These are phyloP conservation scores for Penicillium sclerotigenum DNA, from an alignment of 2,329 filamentous ascomycete genomes.

Conservation along the genomic window DNA sequence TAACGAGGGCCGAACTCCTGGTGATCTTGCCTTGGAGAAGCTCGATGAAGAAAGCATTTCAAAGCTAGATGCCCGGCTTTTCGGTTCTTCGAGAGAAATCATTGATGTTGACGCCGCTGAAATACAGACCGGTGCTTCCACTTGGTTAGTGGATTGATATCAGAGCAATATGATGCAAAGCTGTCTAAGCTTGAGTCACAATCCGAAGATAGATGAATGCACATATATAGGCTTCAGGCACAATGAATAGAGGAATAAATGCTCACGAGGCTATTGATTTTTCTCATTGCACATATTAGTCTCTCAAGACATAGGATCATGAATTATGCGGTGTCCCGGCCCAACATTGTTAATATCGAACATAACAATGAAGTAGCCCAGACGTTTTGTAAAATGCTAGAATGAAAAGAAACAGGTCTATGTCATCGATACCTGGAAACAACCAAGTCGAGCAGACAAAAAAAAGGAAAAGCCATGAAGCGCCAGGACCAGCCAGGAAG, in stretches of 20 bases:
- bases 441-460: constrained; percentile 19
- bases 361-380: constrained; percentile 4
- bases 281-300: constrained; percentile 22
- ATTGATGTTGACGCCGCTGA: not conserved
- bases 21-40: not conserved
- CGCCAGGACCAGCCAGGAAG: constrained; percentile 39
- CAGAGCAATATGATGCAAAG: not conserved
- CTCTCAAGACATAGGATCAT: constrained; percentile 19
- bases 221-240: not conserved
- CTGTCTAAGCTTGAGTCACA: not conserved
- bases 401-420: constrained; percentile 23
- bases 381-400: constrained; percentile 23
- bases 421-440: constrained; percentile 19
- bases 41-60: not conserved
- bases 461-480: constrained; percentile 28
- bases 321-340: constrained; percentile 7
- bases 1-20: not conserved
- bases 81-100: not conserved
- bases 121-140: not conserved
- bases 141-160: not conserved
- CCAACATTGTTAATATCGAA: constrained; percentile 7
- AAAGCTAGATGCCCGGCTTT: not conserved
- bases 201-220: not conserved
- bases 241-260: not conserved
- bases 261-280: not conserved